Conservation (phyloP, 495 filamentous ascomycete genomes). For the Xylaria castorea region DNA sequence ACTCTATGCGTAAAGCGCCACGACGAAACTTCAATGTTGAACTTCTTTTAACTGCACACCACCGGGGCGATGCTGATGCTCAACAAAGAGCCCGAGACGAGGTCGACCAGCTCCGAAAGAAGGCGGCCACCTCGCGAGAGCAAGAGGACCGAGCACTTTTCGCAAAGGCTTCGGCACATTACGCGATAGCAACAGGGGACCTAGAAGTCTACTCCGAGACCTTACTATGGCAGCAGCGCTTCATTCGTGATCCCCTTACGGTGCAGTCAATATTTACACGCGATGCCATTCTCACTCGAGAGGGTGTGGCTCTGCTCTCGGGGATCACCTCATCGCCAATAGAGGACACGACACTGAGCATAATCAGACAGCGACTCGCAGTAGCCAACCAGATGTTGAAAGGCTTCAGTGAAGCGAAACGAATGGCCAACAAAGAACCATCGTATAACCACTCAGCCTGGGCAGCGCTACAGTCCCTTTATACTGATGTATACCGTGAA, state of each 20-base stretch:
- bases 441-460: constrained; percentile 1
- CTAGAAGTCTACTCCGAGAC: constrained; percentile 36
- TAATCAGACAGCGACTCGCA: constrained; percentile 21
- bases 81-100: constrained; percentile 24
- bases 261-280: constrained; percentile 28
- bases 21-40: constrained; percentile 32
- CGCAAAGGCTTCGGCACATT: constrained; percentile 35
- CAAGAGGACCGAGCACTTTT: constrained; percentile 38
- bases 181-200: constrained; percentile 42
- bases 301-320: constrained; percentile 37
- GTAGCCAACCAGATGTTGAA: constrained; percentile 26
- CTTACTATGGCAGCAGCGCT: constrained; percentile 42
- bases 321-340: constrained; percentile 25
- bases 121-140: constrained; percentile 32
- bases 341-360: constrained; percentile 25
- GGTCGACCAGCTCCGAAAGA: constrained; percentile 32
- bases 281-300: constrained; percentile 28
- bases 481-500: constrained; percentile 17
- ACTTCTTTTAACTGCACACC: constrained; percentile 28
- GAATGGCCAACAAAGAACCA: constrained; percentile 28
- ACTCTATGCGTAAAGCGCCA: constrained; percentile 13
- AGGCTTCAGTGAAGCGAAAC: constrained; percentile 26
- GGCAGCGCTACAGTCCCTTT: constrained; percentile 23
- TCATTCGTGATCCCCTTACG: constrained; percentile 40
- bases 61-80: constrained; percentile 25